Percentiles rank a stretch among this genome's conserved stretches.
Conservation (phyloP, 768 basidiomycete genomes). For the Sutorius australiensis region DNA sequence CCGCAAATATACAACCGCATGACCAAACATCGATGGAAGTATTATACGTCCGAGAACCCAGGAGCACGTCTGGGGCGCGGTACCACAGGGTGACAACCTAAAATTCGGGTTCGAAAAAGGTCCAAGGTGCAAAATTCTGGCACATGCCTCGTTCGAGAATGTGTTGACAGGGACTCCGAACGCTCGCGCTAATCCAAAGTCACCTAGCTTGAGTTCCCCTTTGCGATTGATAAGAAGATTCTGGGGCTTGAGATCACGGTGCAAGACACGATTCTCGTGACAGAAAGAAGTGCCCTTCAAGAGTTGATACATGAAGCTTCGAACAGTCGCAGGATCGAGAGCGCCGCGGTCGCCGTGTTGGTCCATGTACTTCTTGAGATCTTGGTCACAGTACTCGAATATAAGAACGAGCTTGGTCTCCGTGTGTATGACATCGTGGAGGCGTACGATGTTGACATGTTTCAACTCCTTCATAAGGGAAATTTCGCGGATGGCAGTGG, state of each 20-base stretch:
- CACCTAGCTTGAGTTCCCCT: slow-evolving; percentile 94
- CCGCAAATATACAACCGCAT: slow-evolving; percentile 98
- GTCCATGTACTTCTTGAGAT: slow-evolving; percentile 99
- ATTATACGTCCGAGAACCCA: slow-evolving; percentile 95
- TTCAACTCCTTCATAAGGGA: slow-evolving; percentile 99
- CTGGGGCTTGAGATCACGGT: slow-evolving; percentile 97
- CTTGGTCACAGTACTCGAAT: slow-evolving; percentile 98
- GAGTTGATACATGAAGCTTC: slow-evolving; percentile 97
- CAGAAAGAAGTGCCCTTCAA: slow-evolving; percentile 97
- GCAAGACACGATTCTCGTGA: slow-evolving; percentile 96
- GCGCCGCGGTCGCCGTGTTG: slow-evolving; percentile 95
- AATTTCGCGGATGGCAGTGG: slow-evolving; percentile 98
- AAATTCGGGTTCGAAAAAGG: slow-evolving; percentile 1
- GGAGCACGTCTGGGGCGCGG: slow-evolving; percentile 93
- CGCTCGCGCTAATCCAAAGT: slow-evolving; percentile 95
- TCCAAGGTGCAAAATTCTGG: background rate
- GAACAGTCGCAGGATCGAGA: slow-evolving; percentile 80
- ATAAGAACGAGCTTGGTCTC: slow-evolving; percentile 97
- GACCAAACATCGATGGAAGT: slow-evolving; percentile 99
- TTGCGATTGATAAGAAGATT: slow-evolving; percentile 97
- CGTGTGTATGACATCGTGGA: slow-evolving; percentile 98
- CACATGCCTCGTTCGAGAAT: slow-evolving; percentile 86
- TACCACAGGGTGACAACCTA: slow-evolving; percentile 99
- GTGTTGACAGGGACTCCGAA: slow-evolving; percentile 99
- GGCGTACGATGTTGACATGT: slow-evolving; percentile 96